Percentiles rank a stretch among this genome's conserved stretches.
Evolutionary conservation across 2,329 filamentous ascomycete genomes (phyloP).

Genomic region (Epichloe bromicola): DNA sequence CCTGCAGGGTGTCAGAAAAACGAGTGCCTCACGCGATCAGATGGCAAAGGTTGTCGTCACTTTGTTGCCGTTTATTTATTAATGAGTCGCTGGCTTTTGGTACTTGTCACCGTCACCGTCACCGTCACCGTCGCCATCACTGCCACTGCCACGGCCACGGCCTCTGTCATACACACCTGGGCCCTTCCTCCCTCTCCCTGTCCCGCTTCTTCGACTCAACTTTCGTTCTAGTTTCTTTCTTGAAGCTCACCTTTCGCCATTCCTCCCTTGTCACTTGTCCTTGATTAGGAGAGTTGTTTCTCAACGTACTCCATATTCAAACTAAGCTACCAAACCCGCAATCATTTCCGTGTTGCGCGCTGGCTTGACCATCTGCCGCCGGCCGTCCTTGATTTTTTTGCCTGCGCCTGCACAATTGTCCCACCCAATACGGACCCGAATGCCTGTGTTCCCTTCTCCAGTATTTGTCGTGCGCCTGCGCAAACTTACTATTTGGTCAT

Average conservation of each 20-base stretch:
- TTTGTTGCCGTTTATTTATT: no score
- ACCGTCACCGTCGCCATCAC: neutral
- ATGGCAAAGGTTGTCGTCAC: neutral
- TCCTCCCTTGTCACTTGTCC: neutral
- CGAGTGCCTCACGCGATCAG: slow-evolving; percentile 8
- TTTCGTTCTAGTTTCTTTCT: neutral
- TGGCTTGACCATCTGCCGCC: neutral
- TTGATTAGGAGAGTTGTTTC: neutral
- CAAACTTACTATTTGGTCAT: slow-evolving; percentile 2
- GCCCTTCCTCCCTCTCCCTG: neutral
- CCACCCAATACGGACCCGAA: neutral
- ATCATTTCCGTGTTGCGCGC: neutral
- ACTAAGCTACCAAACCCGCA: neutral
- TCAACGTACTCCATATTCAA: neutral
- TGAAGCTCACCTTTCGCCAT: neutral
- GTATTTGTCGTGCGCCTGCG: slow-evolving; percentile 9
- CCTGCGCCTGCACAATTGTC: neutral
- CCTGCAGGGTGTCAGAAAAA: neutral
- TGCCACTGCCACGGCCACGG: neutral
- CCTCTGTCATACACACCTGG: neutral
- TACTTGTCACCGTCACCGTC: neutral
- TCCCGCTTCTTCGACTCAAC: neutral
- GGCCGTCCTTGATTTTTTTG: neutral
- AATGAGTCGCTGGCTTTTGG: neutral
- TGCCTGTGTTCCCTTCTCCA: slow-evolving; percentile 2